phyloP scores from a whole-genome alignment of 805 yeast species.

The Wickerhamiella allomyrinae region DNA sequence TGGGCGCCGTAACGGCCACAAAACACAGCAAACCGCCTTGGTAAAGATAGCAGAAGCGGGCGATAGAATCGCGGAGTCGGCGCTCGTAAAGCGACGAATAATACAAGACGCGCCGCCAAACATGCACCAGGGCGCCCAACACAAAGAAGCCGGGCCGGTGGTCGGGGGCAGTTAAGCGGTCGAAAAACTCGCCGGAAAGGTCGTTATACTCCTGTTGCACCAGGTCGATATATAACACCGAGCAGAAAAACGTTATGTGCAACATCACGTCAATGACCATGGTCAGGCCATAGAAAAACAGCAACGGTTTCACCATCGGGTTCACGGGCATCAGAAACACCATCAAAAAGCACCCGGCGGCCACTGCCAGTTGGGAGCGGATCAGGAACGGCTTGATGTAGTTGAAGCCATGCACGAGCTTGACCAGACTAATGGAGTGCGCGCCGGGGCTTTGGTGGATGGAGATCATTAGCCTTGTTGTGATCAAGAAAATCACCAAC shows the following conservation, averaged over 20 bases:
- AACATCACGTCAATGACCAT: conserved; percentile 2
- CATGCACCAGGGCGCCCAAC: background rate
- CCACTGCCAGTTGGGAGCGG: background rate
- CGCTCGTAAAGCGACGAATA: background rate
- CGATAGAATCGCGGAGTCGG: background rate
- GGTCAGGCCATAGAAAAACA: background rate
- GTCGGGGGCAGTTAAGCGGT: background rate
- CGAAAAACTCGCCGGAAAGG: background rate
- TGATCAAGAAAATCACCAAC: background rate
- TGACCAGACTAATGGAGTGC: background rate
- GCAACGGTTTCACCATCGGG: background rate
- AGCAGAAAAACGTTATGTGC: conserved; percentile 3
- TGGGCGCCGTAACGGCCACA: background rate
- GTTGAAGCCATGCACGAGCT: background rate
- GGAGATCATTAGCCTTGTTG: background rate
- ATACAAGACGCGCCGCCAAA: background rate
- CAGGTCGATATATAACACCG: conserved; percentile 6
- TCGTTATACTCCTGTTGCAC: background rate
- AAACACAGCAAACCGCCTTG: background rate
- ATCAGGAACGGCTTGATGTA: conserved; percentile 1
- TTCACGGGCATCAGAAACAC: conserved; percentile 1
- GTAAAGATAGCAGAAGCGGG: background rate
- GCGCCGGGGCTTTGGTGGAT: background rate
- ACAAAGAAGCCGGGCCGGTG: background rate
- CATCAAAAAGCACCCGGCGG: background rate